Base-by-base conservation (phyloP, 179 eudicot species). In the Spergularia azorica region DNA sequence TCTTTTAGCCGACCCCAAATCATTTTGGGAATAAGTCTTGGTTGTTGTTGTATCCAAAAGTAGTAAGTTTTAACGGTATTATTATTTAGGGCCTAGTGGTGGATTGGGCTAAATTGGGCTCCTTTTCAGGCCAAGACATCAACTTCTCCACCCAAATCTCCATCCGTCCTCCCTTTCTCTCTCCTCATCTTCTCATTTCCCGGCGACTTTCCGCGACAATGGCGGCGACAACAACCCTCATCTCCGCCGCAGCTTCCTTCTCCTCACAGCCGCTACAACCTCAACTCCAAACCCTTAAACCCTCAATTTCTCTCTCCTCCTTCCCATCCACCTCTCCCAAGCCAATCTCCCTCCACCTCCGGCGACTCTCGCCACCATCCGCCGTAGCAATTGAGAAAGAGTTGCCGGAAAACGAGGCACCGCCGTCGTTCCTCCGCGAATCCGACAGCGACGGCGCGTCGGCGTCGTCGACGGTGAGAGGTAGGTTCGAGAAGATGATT, bases 401-500 rank as follows among this genome's bases (percentile, higher is more conserved):
- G 63, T 70, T 71, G 12, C 90, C 91, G 15, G 96, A 91, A 77
- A 67, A 77, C 26, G 82, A 88, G 39, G 87, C 88, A 0, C 98
- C 98, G 13, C 75, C 80, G 56, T 85, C 98, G 0, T 95, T 95
- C 77, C 91, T 95, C 63, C 82, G 93, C 0, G 90, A 85, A 6
- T 74, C 90, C 5, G 92, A 92, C 70, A 79, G 78, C 52, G 81
- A 63, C 51, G 43, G 21, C 41, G 26, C 51, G 50, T 21, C 73
- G 59, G 55, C 26, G 57, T 5, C 83, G 16, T 10, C 71, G 60
- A 78, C 89, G 1, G 87, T 92, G 0, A 75, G 97, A 48, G 92
- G 85, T 5, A 81, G 97, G 77, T 95, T 95, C 51, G 97, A 95
- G 92, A 86, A 79, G 82, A 95, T 95, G 98, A 92, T 95, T 2